Evolutionary conservation across 495 filamentous ascomycete genomes (phyloP), one percentile per base, ranked within the genome.

Genomic region (Hypoxylon trugodes): DNA sequence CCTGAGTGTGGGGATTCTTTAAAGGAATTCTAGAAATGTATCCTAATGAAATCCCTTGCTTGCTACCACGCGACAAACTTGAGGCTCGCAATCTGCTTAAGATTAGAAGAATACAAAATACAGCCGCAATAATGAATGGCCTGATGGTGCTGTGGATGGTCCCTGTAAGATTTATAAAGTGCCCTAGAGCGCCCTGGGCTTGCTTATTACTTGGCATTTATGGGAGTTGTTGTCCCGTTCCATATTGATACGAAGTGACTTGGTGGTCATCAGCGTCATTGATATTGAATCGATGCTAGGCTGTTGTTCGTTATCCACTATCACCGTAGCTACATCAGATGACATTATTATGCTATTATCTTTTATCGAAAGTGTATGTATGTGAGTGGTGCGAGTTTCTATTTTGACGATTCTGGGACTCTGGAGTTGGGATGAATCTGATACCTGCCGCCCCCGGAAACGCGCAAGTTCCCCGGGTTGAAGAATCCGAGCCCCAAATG

Each of bases 21-120:
- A 9, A 43, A 47, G 41, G 30, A 18, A 35, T 25, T 36, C 33
- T 40, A 18, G 42, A 40, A 48, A 58, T 1, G 13, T 48, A 8
- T 35, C 22, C 13, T 28, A 24, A 45, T 16, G 24, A 38, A n/a
- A n/a, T n/a, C n/a, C n/a, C n/a, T n/a, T n/a, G n/a, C n/a, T n/a
- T 26, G 32, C 10, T 7, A 12, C 25, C 15, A 48, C 28, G 10
- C 28, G 28, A 4, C 10, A 30, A 5, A 10, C 22, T 41, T 21
- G 15, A 42, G n/a, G 40, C 40, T n/a, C 25, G 19, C 36, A 6
- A 36, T 45, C 38, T 33, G 21, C 33, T 52, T 53, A 61, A 67
- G 67, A 50, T 63, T 70, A 70, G 55, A 61, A 60, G 8, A 43
- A 16, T n/a, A 48, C 9, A 35, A 2, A 59, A 28, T 50, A n/a